Conservation (phyloP, 169 alveolate genomes). For the Plasmodium coatneyi region DNA sequence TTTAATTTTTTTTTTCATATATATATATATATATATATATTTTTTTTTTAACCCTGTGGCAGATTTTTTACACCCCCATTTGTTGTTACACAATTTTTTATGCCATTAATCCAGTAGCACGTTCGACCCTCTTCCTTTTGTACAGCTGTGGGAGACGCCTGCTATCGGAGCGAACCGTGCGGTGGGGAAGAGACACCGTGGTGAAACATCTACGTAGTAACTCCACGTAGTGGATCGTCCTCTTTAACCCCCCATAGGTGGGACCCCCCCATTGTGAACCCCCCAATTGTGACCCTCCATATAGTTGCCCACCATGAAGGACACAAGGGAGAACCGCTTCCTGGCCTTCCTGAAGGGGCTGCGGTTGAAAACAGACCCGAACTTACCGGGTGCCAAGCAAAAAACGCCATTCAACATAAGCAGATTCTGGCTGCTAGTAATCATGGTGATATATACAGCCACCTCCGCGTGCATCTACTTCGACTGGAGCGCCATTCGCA, state of each 20-base stretch:
- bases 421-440: slow-evolving; percentile 16
- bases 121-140: not conserved
- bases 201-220: not conserved
- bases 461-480: slow-evolving; percentile 62
- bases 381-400: slow-evolving; percentile 65
- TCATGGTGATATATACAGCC: slow-evolving; percentile 42
- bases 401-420: slow-evolving; percentile 65
- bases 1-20: not conserved
- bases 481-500: slow-evolving; percentile 64
- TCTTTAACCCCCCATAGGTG: not conserved
- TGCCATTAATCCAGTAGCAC: not conserved
- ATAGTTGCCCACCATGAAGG: not conserved
- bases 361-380: slow-evolving; percentile 29
- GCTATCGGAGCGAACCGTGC: not conserved
- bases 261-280: too few species aligned
- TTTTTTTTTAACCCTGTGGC: not conserved
- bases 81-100: not conserved
- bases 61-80: not conserved
- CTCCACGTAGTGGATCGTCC: not conserved
- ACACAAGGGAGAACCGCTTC: not conserved
- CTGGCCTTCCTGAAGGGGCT: slow-evolving; percentile 11
- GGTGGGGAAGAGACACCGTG: not conserved
- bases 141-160: not conserved
- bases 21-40: too few species aligned
- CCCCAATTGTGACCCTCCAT: not conserved